Evolutionary conservation across 163 green algal genomes (phyloP), one percentile per base, ranked within the genome.

Genomic region (Chlamydomonas reinhardtii): DNA sequence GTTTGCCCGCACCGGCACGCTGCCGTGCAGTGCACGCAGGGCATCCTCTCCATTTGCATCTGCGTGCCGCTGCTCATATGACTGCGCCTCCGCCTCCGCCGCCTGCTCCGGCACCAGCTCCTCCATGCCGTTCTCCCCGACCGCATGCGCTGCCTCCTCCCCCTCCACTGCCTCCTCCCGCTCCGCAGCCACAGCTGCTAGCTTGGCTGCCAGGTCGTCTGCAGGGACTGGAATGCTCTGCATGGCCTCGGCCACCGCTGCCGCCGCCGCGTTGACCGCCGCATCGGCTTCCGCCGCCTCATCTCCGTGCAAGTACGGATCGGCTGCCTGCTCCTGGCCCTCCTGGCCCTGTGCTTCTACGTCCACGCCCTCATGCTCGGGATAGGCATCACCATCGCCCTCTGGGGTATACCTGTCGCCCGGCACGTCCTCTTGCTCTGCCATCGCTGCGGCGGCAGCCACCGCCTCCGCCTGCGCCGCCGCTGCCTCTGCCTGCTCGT

Each of bases 151-250:
- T 29, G 8, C 52, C 6, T 71, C 78, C 31, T n/a, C 52, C n/a
- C 72, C 52, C 20, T 68, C 52, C n/a, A 31, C 32, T 43, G 43
- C 79, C 12, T 62, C 43, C 79, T 72, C 39, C 69, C 70, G 64
- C 80, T 79, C 39, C 54, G 68, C 68, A 34, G 69, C 79, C 32
- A 85, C 79, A 9, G 75, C 70, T 34, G 80, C 80, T 59, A 86
- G 80, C 54, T 73, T 39, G 17, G 69, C 80, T 54, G 80, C 80
- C 34, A 86, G 70, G 68, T 79, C 52, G 70, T 79, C 70, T 22
- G 70, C n/a, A 2, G 56, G 80, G 54, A 86, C 80, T 0, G 68
- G 68, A 54, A 85, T 35, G 69, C 78, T 85, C 43, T 85, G 78
- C 68, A 43, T 29, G 8, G 39, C 76, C 32, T 59, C 66, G 19